Percentiles rank a stretch among this genome's conserved stretches.
Evolutionary conservation across 148 eudicot genomes (phyloP).

Genomic region (Pouteria glomerata): DNA sequence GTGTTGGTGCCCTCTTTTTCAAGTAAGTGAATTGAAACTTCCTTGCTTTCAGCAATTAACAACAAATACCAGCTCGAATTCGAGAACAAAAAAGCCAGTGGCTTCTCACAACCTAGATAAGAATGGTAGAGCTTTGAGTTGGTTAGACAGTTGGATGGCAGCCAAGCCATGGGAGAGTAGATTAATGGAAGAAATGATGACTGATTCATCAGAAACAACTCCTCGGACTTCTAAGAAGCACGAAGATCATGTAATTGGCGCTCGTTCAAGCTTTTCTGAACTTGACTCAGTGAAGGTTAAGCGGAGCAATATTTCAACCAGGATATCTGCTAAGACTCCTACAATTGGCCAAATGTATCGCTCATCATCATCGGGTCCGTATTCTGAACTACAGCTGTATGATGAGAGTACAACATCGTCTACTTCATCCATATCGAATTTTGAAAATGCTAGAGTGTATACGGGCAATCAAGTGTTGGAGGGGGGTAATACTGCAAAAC

Average conservation of each 20-base stretch:
- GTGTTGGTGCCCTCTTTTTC: too few relatives aligned
- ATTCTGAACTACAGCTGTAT: conserved; percentile 26
- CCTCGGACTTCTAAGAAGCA: conserved; percentile 37
- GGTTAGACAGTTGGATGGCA: conserved; percentile 87
- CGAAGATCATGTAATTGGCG: too few relatives aligned
- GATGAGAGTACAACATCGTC: conserved; percentile 65
- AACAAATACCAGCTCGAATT: conserved; percentile 32
- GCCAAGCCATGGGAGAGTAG: conserved; percentile 66
- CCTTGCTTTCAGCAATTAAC: conserved; percentile 40
- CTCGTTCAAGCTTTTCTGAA: conserved; percentile 33
- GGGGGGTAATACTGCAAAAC: too few relatives aligned
- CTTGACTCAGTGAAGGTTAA: conserved; percentile 23
- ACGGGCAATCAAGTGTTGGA: too few relatives aligned
- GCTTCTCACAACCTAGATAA: conserved; percentile 29
- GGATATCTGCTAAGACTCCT: conserved; percentile 37
- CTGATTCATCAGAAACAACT: conserved; percentile 27
- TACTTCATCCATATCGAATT: conserved; percentile 46
- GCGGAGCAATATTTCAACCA: conserved; percentile 33
- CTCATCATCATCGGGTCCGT: conserved; percentile 41
- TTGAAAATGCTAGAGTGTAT: conserved; percentile 39
- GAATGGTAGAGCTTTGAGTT: conserved; percentile 38
- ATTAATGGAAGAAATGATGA: conserved; percentile 38
- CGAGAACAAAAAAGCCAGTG: conserved; percentile 28
- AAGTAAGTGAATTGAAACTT: too few relatives aligned
- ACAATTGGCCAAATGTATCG: conserved; percentile 22